Base-by-base conservation (phyloP, 225 moss, liverwort and hornwort genomes). In the Bryoerythrophyllum caledonicum region DNA sequence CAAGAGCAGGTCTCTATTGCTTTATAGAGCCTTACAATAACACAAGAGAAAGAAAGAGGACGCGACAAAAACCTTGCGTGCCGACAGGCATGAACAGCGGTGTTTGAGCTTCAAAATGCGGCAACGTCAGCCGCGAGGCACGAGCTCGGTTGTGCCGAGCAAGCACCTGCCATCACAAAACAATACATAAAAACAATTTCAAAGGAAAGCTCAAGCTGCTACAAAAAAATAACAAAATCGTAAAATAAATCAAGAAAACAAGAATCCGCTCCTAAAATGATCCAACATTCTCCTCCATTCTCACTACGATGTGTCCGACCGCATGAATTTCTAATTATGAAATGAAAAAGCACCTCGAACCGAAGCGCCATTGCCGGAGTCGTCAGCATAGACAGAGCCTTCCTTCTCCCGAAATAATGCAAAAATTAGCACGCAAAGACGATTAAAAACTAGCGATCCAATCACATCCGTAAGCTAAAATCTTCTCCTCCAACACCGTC, bases 71-170 rank as follows among this genome's bases (percentile, higher is more conserved):
- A 96, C 96, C 93, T 91, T 97, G 91, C 9, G 96, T 97, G 78
- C 96, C 96, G 48, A 97, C 94, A 57, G 94, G 96, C 96, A 97
- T 97, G 60, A 93, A 97, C 76, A 97, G 81, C 12, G 94, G 96
- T 20, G 96, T 97, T n/a, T 91, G 87, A 57, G 87, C 88, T 66
- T 81, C 94, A 77, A 86, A 86, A 89, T 97, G 96, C 13, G 96
- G 96, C 35, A 97, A 78, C 46, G 89, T 92, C 28, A 97, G 94
- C 55, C 86, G 86, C 30, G 92, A 92, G 49, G 96, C 94, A 79
- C 93, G 87, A 44, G 96, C 96, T 82, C 91, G 84, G 68, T 97
- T 97, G 79, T 91, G 87, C 41, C 88, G 82, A 48, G 90, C 94
- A 78, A 97, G 82, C 71, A 96, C 93, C 93, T 96, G 83, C 66